Evolutionary conservation across 2,329 filamentous ascomycete species (phyloP), one percentile per base, ranked within the genome.

Genomic region (Stachybotrys chlorohalonatus): DNA sequence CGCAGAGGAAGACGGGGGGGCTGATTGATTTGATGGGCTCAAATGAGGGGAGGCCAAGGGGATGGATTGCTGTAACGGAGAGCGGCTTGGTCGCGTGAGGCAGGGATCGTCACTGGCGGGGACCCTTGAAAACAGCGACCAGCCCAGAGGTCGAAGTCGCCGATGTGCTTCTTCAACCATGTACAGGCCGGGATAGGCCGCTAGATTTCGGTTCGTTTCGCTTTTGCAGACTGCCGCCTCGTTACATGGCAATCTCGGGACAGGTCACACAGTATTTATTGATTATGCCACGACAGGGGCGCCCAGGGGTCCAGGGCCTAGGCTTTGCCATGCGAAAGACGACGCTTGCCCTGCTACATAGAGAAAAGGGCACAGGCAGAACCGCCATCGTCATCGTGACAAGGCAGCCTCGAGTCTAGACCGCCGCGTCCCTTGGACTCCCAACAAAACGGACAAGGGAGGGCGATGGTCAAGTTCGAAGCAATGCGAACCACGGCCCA

Each of bases 101-200:
- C 53, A 59, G 57, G 58, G 58, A 59, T 59, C 58, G 58, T 57
- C 58, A 50, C 58, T 49, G 56, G 55, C 53, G 52, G 52, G 50
- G 51, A 51, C 49, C 49, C 49, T 36, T 51, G 17, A 16, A 16
- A 30, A 6, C 11, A 42, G 36, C 8, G 36, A 42, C 36, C 13
- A 13, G 36, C 36, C 36, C 36, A 42, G 24, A 42, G 36, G 3
- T 42, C 36, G 36, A 42, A 42, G 36, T 42, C 36, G 36, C 36
- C 36, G 36, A 42, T 42, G 36, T 5, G 36, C 36, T 42, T 42
- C 24, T 42, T 9, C 8, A 42, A 9, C 36, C 13, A 9, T 13
- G 9, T 42, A 9, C 36, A 42, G 36, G 36, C 36, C 36, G 13
- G 13, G 9, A 42, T 13, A 9, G 13, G 36, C 8, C 13, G 8